Conservation (phyloP, 73 alveolate species). For the Paramecium pentaurelia region DNA sequence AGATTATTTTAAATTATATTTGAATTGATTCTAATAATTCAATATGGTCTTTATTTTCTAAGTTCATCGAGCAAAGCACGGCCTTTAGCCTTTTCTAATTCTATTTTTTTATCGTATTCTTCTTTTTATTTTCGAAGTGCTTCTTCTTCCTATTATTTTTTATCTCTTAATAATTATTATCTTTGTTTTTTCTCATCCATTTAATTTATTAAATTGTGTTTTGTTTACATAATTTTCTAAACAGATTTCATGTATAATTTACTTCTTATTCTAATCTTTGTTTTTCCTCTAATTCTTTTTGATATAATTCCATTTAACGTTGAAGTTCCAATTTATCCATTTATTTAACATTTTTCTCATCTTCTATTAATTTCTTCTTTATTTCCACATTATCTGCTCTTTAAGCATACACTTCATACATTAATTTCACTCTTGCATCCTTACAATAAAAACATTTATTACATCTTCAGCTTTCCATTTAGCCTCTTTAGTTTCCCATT, state of each 20-base stretch:
- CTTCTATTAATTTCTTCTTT: not conserved
- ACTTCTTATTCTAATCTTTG: not conserved
- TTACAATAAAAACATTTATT: not conserved
- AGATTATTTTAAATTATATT: not conserved
- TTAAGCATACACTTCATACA: slow-evolving; percentile 34
- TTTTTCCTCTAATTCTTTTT: not conserved
- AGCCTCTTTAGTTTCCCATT: too few relatives aligned
- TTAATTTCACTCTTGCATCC: slow-evolving; percentile 37
- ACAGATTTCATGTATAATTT: not conserved
- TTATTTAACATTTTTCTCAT: not conserved
- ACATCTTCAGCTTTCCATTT: too few relatives aligned
- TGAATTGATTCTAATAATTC: not conserved
- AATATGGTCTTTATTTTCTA: slow-evolving; percentile 36
- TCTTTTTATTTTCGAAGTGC: not conserved
- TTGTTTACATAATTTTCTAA: slow-evolving; percentile 10
- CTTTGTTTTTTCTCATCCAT: slow-evolving; percentile 30
- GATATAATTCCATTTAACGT: not conserved
- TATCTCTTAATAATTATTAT: slow-evolving; percentile 6
- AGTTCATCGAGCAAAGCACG: slow-evolving; percentile 20
- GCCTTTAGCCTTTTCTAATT: slow-evolving; percentile 33
- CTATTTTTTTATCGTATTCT: slow-evolving; percentile 27
- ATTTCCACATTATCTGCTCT: slow-evolving; percentile 36
- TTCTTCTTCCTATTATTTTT: slow-evolving; percentile 14
- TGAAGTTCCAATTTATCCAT: not conserved
- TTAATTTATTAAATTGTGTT: not conserved